Evolutionary conservation across 768 basidiomycete genomes (phyloP).

Genomic region (Lactarius trivialis): DNA sequence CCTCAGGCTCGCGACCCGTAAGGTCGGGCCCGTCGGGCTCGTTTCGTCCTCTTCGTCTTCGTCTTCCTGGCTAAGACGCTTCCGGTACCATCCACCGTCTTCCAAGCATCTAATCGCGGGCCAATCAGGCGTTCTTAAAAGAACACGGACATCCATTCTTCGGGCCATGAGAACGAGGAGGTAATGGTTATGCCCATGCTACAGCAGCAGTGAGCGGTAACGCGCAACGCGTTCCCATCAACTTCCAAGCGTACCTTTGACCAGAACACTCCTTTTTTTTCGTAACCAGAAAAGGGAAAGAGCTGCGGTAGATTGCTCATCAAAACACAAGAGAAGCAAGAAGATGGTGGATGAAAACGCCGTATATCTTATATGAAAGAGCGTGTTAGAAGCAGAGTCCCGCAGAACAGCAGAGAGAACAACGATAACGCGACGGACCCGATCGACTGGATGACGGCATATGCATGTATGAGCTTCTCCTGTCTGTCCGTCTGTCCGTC

Average conservation of each 20-base stretch:
- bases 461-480: not conserved
- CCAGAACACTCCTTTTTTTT: not conserved
- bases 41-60: not conserved
- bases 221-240: not conserved
- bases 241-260: not conserved
- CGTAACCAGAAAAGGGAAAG: not conserved
- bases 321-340: not conserved
- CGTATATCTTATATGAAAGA: not conserved
- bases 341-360: not conserved
- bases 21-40: not conserved
- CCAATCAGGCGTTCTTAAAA: not conserved
- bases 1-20: not conserved
- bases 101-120: not conserved
- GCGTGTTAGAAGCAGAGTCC: not conserved
- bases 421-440: not conserved
- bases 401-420: not conserved
- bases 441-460: not conserved
- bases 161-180: not conserved
- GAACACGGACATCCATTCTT: not conserved
- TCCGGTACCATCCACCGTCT: not conserved
- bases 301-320: not conserved
- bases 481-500: not conserved
- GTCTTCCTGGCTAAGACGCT: too few species aligned
- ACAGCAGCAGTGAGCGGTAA: not conserved
- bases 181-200: not conserved